These are phyloP conservation scores for Cladosporium oxysporum DNA, from an alignment of 2,329 filamentous ascomycete species.

Conservation along the genomic window DNA sequence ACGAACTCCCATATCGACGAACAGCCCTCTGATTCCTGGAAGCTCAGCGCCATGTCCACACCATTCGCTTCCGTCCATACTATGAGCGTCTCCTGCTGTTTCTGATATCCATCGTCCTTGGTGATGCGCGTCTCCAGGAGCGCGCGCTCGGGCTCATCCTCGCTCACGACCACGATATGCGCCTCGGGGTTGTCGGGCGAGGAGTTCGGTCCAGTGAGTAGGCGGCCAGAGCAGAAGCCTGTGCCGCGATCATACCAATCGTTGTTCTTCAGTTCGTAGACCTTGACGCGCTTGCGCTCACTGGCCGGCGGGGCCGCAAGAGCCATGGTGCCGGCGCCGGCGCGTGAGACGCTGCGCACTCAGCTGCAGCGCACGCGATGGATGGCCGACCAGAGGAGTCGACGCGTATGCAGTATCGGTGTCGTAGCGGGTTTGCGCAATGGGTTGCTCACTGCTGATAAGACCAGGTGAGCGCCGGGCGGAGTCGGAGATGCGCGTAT, in stretches of 20 bases:
- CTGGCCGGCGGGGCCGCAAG: slow-evolving; percentile 42
- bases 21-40: slow-evolving; percentile 95
- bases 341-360: slow-evolving; percentile 16
- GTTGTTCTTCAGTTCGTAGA: slow-evolving; percentile 97
- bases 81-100: slow-evolving; percentile 98
- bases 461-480: slow-evolving; percentile 11
- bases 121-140: slow-evolving; percentile 86
- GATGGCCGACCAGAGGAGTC: background rate
- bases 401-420: slow-evolving; percentile 1
- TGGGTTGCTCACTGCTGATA: background rate
- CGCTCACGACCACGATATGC: slow-evolving; percentile 86
- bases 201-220: slow-evolving; percentile 52
- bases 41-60: slow-evolving; percentile 96
- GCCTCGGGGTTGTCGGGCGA: slow-evolving; percentile 68
- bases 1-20: slow-evolving; percentile 95
- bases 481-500: slow-evolving; percentile 15
- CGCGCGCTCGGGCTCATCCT: slow-evolving; percentile 81
- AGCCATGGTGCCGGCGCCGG: slow-evolving; percentile 26
- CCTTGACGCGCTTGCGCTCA: slow-evolving; percentile 77
- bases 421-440: background rate
- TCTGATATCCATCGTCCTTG: slow-evolving; percentile 95
- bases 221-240: slow-evolving; percentile 84
- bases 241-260: slow-evolving; percentile 99
- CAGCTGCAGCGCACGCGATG: slow-evolving; percentile 9
- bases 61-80: slow-evolving; percentile 94